Evolutionary conservation across 495 filamentous ascomycete genomes (phyloP), one percentile per base, ranked within the genome.

Genomic region (Tuber umbilicatum): DNA sequence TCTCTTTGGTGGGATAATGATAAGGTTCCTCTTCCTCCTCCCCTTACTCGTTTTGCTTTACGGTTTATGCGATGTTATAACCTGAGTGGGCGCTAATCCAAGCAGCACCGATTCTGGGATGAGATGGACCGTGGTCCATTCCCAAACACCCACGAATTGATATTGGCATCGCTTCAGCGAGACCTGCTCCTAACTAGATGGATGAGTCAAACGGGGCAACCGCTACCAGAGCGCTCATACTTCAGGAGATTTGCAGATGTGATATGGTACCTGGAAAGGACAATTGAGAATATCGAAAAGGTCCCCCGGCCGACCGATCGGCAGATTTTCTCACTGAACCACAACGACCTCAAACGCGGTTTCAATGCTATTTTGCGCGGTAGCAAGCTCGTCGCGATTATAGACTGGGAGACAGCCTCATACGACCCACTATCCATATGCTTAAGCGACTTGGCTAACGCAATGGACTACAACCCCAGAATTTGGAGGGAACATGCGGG

Each of bases 401-500:
- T 77, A 35, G 73, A 77, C 47, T 77, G 75, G 75, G 75, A 76
- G 72, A 42, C 68, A 38, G 75, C 73, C 0, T 9, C n/a, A 10
- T 60, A 60, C 50, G n/a, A 12, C 50, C 50, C 50, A 12, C 50
- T 27, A 1, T 10, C 50, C n/a, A 31, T 60, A 7, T 60, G 50
- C 50, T 1, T 60, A 6, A 0, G 0, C 10, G 50, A 60, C 50
- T 5, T 60, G 50, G 5, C n/a, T n/a, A 3, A n/a, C 5, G 6
- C 6, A 0, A 50, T 7, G 5, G 45, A 50, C 23, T 60, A 4
- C 10, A 2, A 60, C 31, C 50, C 50, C 9, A 10, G n/a, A 12
- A 9, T 3, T 10, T 60, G 50, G 50, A 14, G n/a, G n/a, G n/a
- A n/a, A n/a, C n/a, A n/a, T n/a, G n/a, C n/a, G n/a, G n/a, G n/a